Evolutionary conservation across 768 basidiomycete genomes (phyloP).

Genomic region (Boletus speciosus): DNA sequence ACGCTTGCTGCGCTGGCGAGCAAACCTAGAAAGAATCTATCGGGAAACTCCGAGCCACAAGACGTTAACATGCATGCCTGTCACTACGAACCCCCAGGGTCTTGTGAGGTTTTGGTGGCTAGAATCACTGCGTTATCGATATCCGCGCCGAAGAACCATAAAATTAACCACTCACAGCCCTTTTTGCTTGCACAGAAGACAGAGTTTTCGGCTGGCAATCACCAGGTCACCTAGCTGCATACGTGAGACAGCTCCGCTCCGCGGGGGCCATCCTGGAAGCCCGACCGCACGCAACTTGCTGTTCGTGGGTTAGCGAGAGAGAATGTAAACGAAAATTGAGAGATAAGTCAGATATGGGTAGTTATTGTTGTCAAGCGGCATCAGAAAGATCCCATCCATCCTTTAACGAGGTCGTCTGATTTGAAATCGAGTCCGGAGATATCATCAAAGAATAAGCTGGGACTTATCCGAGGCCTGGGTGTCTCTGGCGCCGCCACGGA

Average conservation of each 20-base stretch:
- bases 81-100: constrained; percentile 9
- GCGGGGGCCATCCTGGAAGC: constrained; percentile 2
- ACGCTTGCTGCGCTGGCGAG: neutral
- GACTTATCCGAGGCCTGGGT: neutral
- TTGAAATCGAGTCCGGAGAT: neutral
- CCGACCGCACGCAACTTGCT: neutral
- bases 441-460: neutral
- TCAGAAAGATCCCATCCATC: neutral
- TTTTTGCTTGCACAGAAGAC: constrained; percentile 1
- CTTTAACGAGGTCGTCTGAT: neutral
- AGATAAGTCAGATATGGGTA: neutral
- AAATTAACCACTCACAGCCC: constrained; percentile 7
- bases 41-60: constrained; percentile 1
- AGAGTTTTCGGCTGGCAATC: constrained; percentile 6
- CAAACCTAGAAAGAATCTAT: neutral
- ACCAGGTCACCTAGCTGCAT: neutral
- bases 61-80: neutral
- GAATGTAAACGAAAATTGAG: neutral
- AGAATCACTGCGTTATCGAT: constrained; percentile 9
- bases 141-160: constrained; percentile 2
- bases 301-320: constrained; percentile 11
- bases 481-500: neutral
- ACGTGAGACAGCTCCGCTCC: neutral
- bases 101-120: neutral
- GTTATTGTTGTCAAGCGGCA: neutral